Base-by-base conservation (phyloP, 257 asterid genomes). In the Solanum neorickii region DNA sequence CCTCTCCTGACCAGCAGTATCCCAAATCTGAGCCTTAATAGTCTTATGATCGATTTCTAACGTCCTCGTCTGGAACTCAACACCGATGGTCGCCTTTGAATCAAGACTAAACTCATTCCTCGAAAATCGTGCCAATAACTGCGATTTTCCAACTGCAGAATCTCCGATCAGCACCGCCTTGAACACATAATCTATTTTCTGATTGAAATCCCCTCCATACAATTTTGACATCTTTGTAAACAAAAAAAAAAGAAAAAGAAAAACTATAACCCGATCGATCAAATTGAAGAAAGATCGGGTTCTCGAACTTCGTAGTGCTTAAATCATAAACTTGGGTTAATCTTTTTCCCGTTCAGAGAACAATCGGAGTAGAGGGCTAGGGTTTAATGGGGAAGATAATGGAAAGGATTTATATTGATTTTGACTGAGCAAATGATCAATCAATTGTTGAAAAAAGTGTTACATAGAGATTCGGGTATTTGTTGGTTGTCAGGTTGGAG, bases 1-100 rank as follows among this genome's bases (percentile, higher is more conserved):
- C 98, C 98, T 93, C 52, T 95, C 98, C 29, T 95, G 98, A 70
- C 98, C 98, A 86, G 98, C 98, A 15, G 98, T 95, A 87, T 95
- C 98, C 98, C 98, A 95, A 92, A 95, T 95, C 96, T 95, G 98
- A 73, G 98, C 97, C 91, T 95, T 95, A 69, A 95, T 90, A 33
- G 88, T 93, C 90, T 92, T 95, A 60, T 90, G 91, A 91, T 94
- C 98, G 89, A 95, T 88, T 44, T 35, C 76, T 18, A 94, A 86
- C 12, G 98, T 95, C 52, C 96, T 92, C 20, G 98, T 94, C 90
- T 95, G 97, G 85, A 95, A 95, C 85, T 95, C 98, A 12, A 95
- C 98, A 56, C 98, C 98, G 70, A 95, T 94, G 3, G 98, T 95
- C 16, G 98, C 93, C 85, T 94, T 95, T 1, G 97, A 95, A 88